Evolutionary conservation across 306 rosid genomes (phyloP).

Genomic region (Prunus campanulata): DNA sequence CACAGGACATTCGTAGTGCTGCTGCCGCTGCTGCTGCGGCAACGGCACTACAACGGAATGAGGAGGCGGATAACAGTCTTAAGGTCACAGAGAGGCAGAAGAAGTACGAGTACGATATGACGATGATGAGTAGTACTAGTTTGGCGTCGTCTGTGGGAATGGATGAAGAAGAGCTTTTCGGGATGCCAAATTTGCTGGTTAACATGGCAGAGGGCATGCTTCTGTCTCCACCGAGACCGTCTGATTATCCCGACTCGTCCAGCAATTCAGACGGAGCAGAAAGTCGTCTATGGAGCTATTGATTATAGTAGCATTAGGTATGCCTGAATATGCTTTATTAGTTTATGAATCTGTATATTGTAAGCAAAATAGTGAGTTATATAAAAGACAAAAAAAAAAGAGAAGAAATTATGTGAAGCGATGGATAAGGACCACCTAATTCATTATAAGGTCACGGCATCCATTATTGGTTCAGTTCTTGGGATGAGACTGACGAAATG

Average conservation of each 20-base stretch:
- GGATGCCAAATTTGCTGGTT: conserved; percentile 68
- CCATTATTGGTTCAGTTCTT: too few relatives aligned
- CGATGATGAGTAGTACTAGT: background rate
- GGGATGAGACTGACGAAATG: too few relatives aligned
- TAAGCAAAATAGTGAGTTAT: too few relatives aligned
- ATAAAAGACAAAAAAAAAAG: too few relatives aligned
- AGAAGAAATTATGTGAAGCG: too few relatives aligned
- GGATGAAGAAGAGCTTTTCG: conserved; percentile 80
- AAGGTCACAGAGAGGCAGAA: background rate
- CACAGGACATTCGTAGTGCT: conserved; percentile 50
- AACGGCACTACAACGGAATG: background rate
- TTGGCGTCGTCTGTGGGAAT: conserved; percentile 15
- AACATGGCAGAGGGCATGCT: conserved; percentile 95
- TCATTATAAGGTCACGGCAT: too few relatives aligned
- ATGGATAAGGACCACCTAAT: too few relatives aligned
- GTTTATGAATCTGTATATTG: too few relatives aligned
- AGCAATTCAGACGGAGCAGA: conserved; percentile 40
- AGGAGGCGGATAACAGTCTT: background rate
- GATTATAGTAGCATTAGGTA: background rate
- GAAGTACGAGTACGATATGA: background rate
- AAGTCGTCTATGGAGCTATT: conserved; percentile 53
- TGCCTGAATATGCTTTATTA: too few relatives aligned
- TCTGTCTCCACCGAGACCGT: conserved; percentile 70
- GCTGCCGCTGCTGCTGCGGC: conserved; percentile 40
- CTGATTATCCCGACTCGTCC: conserved; percentile 30